Conservation (phyloP, 192 early-diverging fungal genomes). For the Lobosporangium transversale region DNA sequence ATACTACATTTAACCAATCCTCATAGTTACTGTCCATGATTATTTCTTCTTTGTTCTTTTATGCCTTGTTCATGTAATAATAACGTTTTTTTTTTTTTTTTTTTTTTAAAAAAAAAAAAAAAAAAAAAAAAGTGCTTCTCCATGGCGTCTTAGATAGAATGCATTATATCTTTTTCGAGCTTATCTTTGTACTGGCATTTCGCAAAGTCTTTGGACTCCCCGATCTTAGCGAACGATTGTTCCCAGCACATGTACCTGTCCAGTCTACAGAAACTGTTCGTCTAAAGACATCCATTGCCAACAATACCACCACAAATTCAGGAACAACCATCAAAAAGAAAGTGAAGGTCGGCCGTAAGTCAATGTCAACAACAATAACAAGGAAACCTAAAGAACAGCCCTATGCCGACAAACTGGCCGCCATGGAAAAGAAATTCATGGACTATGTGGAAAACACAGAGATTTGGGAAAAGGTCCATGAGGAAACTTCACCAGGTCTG, state of each 20-base stretch:
- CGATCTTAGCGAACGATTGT: constrained; percentile 37
- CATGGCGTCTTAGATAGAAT: constrained; percentile 40
- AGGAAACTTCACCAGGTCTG: constrained; percentile 29
- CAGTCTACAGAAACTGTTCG: constrained; percentile 7
- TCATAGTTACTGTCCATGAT: no score
- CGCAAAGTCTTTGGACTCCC: constrained; percentile 43
- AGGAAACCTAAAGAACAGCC: constrained; percentile 16
- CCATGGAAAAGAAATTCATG: constrained; percentile 47
- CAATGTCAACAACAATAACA: neutral
- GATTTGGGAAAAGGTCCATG: constrained; percentile 48
- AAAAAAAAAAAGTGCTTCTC: constrained; percentile 35
- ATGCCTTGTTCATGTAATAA: no score
- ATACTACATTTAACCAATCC: neutral
- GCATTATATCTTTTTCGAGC: constrained; percentile 53
- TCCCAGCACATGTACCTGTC: constrained; percentile 25
- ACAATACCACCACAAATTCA: neutral
- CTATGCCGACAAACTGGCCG: constrained; percentile 27
- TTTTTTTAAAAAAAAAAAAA: constrained; percentile 7
- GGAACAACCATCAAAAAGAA: neutral
- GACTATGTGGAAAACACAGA: constrained; percentile 36
- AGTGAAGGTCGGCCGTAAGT: constrained; percentile 7
- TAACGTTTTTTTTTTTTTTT: neutral
- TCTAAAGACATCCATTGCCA: constrained; percentile 13
- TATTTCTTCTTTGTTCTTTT: neutral
- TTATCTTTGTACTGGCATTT: constrained; percentile 53